These are phyloP conservation scores for Cyberlindnera japonica DNA, from an alignment of 805 yeast species.

Conservation along the genomic window DNA sequence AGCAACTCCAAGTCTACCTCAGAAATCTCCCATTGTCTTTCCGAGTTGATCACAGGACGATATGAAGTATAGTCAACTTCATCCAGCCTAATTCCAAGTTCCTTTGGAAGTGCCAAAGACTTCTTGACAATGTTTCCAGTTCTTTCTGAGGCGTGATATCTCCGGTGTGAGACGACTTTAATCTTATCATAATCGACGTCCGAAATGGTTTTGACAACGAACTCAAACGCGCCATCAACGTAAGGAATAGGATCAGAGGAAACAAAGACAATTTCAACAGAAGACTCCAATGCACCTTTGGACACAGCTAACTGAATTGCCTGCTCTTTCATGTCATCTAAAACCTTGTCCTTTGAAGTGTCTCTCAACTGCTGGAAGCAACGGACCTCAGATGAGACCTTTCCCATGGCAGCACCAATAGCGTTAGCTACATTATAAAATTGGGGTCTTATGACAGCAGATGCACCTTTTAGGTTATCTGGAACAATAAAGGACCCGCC, in stretches of 20 bases:
- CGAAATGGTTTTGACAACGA: conserved; percentile 19
- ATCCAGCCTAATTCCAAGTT: conserved; percentile 3
- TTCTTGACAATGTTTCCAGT: conserved; percentile 3
- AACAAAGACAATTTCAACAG: conserved; percentile 27
- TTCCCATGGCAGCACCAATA: conserved; percentile 47
- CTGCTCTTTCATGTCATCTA: conserved; percentile 21
- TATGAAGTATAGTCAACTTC: conserved; percentile 26
- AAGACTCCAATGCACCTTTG: conserved; percentile 27
- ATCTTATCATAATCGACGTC: conserved; percentile 24
- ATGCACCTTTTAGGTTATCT: conserved; percentile 37
- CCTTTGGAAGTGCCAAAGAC: conserved; percentile 2
- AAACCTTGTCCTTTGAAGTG: conserved; percentile 31
- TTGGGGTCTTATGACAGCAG: conserved; percentile 39
- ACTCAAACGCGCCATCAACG: conserved; percentile 29
- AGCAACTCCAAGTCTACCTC: conserved; percentile 37
- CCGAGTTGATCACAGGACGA: conserved; percentile 14
- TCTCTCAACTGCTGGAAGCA: conserved; percentile 11
- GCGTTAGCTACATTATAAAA: conserved; percentile 46
- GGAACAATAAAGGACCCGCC: conserved; percentile 48
- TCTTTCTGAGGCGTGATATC: conserved; percentile 7
- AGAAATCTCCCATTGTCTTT: conserved; percentile 26
- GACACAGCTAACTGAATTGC: conserved; percentile 22
- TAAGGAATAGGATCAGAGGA: conserved; percentile 31
- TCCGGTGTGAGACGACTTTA: conserved; percentile 9
- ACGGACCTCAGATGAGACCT: conserved; percentile 30